Base-by-base conservation (phyloP, 306 rosid genomes). In the Glycine tomentella region DNA sequence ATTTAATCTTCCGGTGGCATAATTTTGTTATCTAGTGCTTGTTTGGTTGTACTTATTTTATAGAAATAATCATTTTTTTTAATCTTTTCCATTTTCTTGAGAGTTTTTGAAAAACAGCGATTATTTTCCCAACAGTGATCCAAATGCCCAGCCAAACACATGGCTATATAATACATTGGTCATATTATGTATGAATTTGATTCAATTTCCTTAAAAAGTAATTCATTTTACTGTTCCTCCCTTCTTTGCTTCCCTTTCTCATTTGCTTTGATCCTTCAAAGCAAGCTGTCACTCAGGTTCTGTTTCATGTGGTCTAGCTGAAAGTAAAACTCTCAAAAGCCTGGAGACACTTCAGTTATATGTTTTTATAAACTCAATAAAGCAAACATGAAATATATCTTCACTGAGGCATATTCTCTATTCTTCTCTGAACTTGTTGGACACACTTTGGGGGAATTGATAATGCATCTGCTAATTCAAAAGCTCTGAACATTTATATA, bases 381-480 rank as follows among this genome's bases (percentile, higher is more conserved):
- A 72, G 0, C 49, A 80, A 72, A 58, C 57, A 62, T 63, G 7
- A 57, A 56, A 8, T 57, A 53, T 68, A 15, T 65, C 33, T 58
- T 14, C 46, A n/a, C 50, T 14, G 15, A 50, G 53, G 36, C 38
- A 46, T 65, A 36, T 55, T 78, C 38, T 53, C 65, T 34, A 9
- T 55, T 55, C 48, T 74, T 9, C 34, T 70, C 44, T 57, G 48
- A 75, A 64, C 66, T 50, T 69, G 56, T 68, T n/a, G 62, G 71
- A 36, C 17, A n/a, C 50, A 50, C 15, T 63, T 69, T 17, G 72
- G 17, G 66, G 61, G 8, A 65, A 13, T 80, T 79, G 76, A 49
- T 58, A 68, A 69, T 63, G 81, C 81, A 69, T 79, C 53, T 53
- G 11, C 78, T 68, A 78, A 55, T 49, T 80, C 17, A 12, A 3